These are phyloP conservation scores for Yarrowia keelungensis DNA, from an alignment of 805 yeast species.

Conservation along the genomic window DNA sequence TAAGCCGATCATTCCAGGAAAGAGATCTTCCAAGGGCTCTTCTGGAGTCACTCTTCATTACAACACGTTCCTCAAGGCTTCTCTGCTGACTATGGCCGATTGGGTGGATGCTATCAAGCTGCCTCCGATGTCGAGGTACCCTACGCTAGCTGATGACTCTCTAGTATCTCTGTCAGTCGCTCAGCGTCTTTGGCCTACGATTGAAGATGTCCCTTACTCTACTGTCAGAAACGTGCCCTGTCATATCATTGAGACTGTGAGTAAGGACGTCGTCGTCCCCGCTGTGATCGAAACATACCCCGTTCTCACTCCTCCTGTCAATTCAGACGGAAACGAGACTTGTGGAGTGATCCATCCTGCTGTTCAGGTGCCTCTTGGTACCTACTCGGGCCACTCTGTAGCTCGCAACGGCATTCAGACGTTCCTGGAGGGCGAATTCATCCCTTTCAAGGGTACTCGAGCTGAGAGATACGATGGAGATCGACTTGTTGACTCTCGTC, in stretches of 20 bases:
- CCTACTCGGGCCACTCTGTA: conserved; percentile 28
- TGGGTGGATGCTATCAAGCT: conserved; percentile 19
- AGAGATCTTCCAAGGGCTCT: conserved; percentile 7
- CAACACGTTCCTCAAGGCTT: conserved; percentile 27
- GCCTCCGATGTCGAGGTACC: conserved; percentile 31
- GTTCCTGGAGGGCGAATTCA: conserved; percentile 27
- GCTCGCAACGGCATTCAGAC: conserved; percentile 33
- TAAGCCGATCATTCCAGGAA: conserved; percentile 7
- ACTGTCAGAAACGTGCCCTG: conserved; percentile 14
- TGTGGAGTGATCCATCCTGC: conserved; percentile 34
- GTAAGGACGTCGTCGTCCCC: conserved; percentile 12
- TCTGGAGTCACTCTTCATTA: conserved; percentile 30
- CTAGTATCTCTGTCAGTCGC: conserved; percentile 9
- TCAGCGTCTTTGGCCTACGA: conserved; percentile 11
- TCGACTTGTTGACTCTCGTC: conserved; percentile 10
- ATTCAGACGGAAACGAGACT: conserved; percentile 29
- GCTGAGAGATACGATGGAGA: conserved; percentile 8
- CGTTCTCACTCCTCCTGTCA: conserved; percentile 31
- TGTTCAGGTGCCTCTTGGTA: conserved; percentile 33
- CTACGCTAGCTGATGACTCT: conserved; percentile 11
- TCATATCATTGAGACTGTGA: background rate
- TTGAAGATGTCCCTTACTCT: conserved; percentile 12
- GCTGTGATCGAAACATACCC: conserved; percentile 13
- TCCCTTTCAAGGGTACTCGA: conserved; percentile 12
- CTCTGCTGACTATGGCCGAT: conserved; percentile 8